These are phyloP conservation scores for Pyrenophora graminea DNA, from an alignment of 2,329 filamentous ascomycete species.

Conservation along the genomic window DNA sequence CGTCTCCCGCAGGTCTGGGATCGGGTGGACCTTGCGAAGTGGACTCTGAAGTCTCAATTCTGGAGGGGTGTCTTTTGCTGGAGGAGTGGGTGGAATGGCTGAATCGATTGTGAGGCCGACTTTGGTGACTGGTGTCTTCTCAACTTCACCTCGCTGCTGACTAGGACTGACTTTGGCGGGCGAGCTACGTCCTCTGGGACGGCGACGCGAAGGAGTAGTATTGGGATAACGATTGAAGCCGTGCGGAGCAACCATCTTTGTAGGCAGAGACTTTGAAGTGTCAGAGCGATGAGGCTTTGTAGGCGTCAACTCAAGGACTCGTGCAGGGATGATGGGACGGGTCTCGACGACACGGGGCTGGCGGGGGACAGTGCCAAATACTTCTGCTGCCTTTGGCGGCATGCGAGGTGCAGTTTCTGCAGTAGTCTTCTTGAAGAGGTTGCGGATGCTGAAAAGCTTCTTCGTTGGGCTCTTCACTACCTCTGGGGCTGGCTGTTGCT, in stretches of 20 bases:
- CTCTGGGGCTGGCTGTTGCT: slow-evolving; percentile 14
- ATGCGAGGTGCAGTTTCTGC: slow-evolving; percentile 16
- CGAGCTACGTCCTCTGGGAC: slow-evolving; percentile 10
- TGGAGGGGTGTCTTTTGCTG: slow-evolving; percentile 50
- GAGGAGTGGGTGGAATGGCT: slow-evolving; percentile 47
- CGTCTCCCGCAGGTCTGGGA: slow-evolving; percentile 20
- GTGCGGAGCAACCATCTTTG: slow-evolving; percentile 21
- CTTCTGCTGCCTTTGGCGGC: slow-evolving; percentile 36
- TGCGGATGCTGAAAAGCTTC: slow-evolving; percentile 45
- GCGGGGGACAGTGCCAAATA: slow-evolving; percentile 39
- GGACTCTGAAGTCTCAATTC: slow-evolving; percentile 18
- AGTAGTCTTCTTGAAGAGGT: slow-evolving; percentile 25
- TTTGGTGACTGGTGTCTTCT: slow-evolving; percentile 1
- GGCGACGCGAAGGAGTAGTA: slow-evolving; percentile 2
- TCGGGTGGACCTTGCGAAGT: slow-evolving; percentile 22
- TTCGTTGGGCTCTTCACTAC: slow-evolving; percentile 47
- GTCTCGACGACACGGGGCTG: slow-evolving; percentile 17
- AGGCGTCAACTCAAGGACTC: slow-evolving; percentile 10
- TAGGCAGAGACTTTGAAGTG: slow-evolving; percentile 33
- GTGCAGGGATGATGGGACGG: slow-evolving; percentile 23
- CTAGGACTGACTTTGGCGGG: slow-evolving; percentile 10
- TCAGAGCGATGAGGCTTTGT: slow-evolving; percentile 27
- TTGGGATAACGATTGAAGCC: slow-evolving; percentile 13
- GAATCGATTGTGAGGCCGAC: slow-evolving; percentile 14
- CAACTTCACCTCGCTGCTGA: slow-evolving; percentile 6